Evolutionary conservation across 768 basidiomycete genomes (phyloP).

Genomic region (Hypholoma sublateritium): DNA sequence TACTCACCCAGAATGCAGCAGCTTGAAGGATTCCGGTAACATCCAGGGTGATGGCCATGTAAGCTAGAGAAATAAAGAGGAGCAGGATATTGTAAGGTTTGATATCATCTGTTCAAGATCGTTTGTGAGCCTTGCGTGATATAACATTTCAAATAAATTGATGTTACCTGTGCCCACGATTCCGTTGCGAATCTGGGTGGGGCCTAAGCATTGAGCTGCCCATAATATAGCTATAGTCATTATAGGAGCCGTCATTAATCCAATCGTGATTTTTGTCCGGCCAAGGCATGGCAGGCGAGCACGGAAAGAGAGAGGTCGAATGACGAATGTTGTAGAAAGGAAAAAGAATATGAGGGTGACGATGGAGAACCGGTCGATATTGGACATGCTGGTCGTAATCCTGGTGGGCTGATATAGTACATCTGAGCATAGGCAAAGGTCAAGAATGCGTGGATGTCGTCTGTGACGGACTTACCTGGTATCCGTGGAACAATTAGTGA

Average conservation of each 20-base stretch:
- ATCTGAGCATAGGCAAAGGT: no score
- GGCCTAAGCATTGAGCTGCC: constrained; percentile 55
- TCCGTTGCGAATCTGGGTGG: constrained; percentile 63
- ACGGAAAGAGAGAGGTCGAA: constrained; percentile 45
- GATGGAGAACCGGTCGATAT: constrained; percentile 43
- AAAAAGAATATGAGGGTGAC: constrained; percentile 55
- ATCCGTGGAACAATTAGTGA: no score
- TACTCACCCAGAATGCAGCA: constrained; percentile 87
- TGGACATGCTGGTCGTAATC: constrained; percentile 31
- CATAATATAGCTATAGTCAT: constrained; percentile 54
- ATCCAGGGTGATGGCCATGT: constrained; percentile 91
- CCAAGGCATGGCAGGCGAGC: constrained; percentile 32
- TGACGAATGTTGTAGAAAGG: constrained; percentile 54
- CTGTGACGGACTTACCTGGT: no score
- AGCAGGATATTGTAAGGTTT: constrained; percentile 93
- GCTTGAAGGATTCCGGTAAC: constrained; percentile 84
- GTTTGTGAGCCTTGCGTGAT: not conserved
- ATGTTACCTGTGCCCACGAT: constrained; percentile 52
- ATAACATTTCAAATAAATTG: not conserved
- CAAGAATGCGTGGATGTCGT: no score
- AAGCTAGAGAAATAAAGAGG: constrained; percentile 88
- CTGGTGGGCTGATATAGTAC: not conserved
- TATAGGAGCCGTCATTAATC: constrained; percentile 55
- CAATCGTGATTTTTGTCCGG: constrained; percentile 35
- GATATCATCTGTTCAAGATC: constrained; percentile 53